phyloP scores from a whole-genome alignment of 768 basidiomycete species.

The Cubamyces sp. region DNA sequence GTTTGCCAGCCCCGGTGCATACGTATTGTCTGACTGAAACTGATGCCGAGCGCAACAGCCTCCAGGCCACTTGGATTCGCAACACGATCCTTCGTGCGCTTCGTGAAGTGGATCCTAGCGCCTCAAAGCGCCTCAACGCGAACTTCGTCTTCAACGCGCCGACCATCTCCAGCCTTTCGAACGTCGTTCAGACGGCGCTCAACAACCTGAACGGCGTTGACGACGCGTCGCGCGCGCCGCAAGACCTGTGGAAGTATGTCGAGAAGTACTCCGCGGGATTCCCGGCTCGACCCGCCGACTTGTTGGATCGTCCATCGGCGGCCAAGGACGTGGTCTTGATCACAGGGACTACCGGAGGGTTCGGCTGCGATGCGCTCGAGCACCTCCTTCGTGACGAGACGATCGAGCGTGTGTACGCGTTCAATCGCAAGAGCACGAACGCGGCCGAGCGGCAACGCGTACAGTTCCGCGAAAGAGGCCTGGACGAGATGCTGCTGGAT shows the following conservation, averaged over 20 bases:
- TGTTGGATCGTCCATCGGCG: not conserved
- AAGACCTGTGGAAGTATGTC: conserved; percentile 36
- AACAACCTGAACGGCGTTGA: not conserved
- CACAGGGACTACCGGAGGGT: conserved; percentile 39
- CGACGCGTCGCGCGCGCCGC: conserved; percentile 14
- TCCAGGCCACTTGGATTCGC: conserved; percentile 39
- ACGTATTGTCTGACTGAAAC: not conserved
- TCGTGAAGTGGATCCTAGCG: conserved; percentile 9
- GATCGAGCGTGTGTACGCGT: conserved; percentile 29
- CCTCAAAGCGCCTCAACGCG: conserved; percentile 29
- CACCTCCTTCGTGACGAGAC: conserved; percentile 21
- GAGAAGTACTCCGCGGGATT: conserved; percentile 39
- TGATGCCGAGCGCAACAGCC: conserved; percentile 14
- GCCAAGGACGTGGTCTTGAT: conserved; percentile 31
- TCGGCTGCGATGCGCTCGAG: conserved; percentile 34
- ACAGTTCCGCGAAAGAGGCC: conserved; percentile 7
- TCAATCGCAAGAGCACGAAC: conserved; percentile 23
- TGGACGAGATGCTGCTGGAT: not conserved
- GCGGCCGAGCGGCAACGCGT: conserved; percentile 13
- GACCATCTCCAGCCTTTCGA: conserved; percentile 37
- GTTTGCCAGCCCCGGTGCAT: not conserved
- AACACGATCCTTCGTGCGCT: conserved; percentile 35
- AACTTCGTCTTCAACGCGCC: conserved; percentile 44
- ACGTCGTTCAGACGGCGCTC: conserved; percentile 11
- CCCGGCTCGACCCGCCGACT: not conserved